Evolutionary conservation across 129 eudicot genomes (phyloP), one percentile per base, ranked within the genome.

Genomic region (Apium graveolens): DNA sequence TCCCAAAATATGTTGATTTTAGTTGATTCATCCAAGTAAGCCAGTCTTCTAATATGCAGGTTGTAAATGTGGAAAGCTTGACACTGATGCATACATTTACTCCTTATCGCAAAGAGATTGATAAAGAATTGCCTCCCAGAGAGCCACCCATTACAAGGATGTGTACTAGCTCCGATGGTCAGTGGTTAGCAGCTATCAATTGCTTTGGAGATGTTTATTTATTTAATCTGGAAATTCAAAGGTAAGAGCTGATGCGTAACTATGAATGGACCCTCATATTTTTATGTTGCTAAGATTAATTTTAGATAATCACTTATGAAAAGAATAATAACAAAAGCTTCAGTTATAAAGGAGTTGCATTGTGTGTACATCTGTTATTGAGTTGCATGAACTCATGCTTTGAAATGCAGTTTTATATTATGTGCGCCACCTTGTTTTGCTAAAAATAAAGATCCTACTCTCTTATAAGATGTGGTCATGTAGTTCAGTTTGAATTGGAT

Each of bases 101-200:
- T 35, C 97, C 97, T 63, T 82, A 88, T 42, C 91, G 90, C 11
- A 87, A 81, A 86, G 93, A 82, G 48, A 66, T 78, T 12, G 91
- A 82, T 73, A 89, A 85, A 73, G 78, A 79, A 16, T 66, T 86
- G 78, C 87, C 92, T 20, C 97, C 97, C 66, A 79, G 82, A 70
- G 90, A 96, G 81, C 99, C 97, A 75, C 97, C 97, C 5, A 90
- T 96, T 42, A 92, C 97, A 45, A 96, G 83, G 78, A 86, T 96
- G 91, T 92, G 92, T 83, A 86, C 88, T 29, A 96, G 99, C 80
- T 65, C 45, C n/a, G 99, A 92, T 81, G 99, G 96, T 27, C 97
- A 90, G 87, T 96, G 97, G 99, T 87, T 96, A 48, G 97, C 99
- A 80, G 90, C 99, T 76, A 85, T 90, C 32, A 96, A 96, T 81